A percentile compares a stretch with the other conserved stretches of the same genome.
Evolutionary conservation across 257 asterid genomes (phyloP).

Genomic region (Jacaranda mimosifolia): DNA sequence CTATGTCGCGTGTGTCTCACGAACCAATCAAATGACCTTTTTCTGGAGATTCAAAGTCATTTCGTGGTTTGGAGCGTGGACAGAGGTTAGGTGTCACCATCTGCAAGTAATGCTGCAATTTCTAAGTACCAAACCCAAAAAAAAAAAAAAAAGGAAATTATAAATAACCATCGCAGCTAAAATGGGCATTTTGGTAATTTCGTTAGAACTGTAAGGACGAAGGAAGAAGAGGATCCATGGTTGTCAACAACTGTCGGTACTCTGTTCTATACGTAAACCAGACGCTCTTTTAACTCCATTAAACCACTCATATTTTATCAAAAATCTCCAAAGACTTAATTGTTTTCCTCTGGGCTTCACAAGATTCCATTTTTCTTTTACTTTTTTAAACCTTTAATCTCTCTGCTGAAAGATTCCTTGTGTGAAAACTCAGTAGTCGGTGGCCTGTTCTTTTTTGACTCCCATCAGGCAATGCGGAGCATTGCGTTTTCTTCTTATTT

Average conservation of each 20-base stretch:
- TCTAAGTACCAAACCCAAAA: not conserved
- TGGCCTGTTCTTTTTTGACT: not conserved
- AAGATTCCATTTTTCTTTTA: not conserved
- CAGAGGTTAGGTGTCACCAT: not conserved
- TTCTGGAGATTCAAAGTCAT: not conserved
- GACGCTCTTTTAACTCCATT: slow-evolving; percentile 5
- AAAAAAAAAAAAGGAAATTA: not conserved
- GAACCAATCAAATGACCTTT: slow-evolving; percentile 16
- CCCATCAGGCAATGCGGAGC: slow-evolving; percentile 21
- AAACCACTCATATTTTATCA: slow-evolving; percentile 22
- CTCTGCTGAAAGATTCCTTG: slow-evolving; percentile 19
- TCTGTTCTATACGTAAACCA: not conserved
- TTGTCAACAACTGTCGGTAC: slow-evolving; percentile 55
- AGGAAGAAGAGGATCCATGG: not conserved
- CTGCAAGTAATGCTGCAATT: not conserved
- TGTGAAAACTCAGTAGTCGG: slow-evolving; percentile 28
- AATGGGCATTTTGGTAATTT: slow-evolving; percentile 38
- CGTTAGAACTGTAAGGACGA: not conserved
- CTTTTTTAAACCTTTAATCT: not conserved
- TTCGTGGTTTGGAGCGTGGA: not conserved
- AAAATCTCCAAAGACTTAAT: slow-evolving; percentile 20
- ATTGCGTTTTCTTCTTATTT: slow-evolving; percentile 6
- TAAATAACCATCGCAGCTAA: not conserved
- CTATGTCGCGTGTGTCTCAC: not conserved
- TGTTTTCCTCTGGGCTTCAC: not conserved